These are phyloP conservation scores for Ceriops zippeliana DNA, from an alignment of 345 rosid species.

Conservation along the genomic window DNA sequence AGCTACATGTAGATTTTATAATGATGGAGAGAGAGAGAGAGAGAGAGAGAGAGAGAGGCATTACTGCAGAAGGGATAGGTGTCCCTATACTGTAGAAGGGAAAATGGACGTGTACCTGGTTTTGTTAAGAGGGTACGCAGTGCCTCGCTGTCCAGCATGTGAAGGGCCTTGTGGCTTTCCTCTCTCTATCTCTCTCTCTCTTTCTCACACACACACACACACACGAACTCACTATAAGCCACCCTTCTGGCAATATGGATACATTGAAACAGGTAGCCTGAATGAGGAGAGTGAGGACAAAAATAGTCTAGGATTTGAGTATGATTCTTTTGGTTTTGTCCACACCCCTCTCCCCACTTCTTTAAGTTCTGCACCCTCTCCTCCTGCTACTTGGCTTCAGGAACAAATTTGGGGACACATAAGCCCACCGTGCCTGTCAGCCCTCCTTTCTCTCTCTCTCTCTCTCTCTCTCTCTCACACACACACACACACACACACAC, in stretches of 20 bases:
- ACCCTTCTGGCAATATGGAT: conserved; percentile 44
- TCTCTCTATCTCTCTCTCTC: conserved; percentile 1
- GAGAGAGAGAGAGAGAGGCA: not conserved
- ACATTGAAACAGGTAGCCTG: conserved; percentile 22
- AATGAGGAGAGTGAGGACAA: conserved; percentile 30
- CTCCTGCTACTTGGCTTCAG: not conserved
- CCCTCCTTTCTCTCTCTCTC: not conserved
- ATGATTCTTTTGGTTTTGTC: conserved; percentile 25
- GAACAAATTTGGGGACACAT: conserved; percentile 8
- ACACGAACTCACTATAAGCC: conserved; percentile 22
- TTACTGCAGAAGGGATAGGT: conserved; percentile 26
- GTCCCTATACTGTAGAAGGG: conserved; percentile 36
- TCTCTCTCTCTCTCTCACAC: not conserved
- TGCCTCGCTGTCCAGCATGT: conserved; percentile 74
- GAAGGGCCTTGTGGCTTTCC: conserved; percentile 32
- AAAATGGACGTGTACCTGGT: conserved; percentile 42
- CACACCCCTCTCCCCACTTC: not conserved
- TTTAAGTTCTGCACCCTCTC: conserved; percentile 1
- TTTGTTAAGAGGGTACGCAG: conserved; percentile 44
- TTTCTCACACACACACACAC: conserved; percentile 9
- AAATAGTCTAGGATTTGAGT: conserved; percentile 26
- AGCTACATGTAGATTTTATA: not conserved
- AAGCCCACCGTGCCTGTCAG: not conserved
- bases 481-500: no score
- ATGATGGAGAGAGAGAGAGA: conserved; percentile 7